phyloP scores from a whole-genome alignment of 495 filamentous ascomycete species.

The Barbatosphaeria neglecta region DNA sequence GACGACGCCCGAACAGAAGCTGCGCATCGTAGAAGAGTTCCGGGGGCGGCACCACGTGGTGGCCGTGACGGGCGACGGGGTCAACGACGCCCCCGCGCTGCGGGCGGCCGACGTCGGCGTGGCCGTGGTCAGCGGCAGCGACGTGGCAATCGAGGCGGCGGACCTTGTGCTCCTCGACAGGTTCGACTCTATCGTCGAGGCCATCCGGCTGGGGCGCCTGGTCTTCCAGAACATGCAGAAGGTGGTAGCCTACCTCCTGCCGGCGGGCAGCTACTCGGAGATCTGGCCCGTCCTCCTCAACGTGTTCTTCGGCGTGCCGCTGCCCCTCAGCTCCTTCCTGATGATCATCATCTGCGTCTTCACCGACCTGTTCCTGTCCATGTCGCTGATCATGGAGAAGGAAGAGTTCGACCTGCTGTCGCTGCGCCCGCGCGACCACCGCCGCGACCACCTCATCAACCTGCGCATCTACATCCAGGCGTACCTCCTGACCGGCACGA shows the following conservation, averaged over 20 bases:
- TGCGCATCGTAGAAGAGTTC: conserved; percentile 60
- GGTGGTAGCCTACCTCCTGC: conserved; percentile 60
- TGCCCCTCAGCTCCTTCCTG: conserved; percentile 53
- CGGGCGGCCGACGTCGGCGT: conserved; percentile 70
- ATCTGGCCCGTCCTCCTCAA: conserved; percentile 65
- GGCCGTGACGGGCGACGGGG: conserved; percentile 58
- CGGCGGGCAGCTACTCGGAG: conserved; percentile 55
- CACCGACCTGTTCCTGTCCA: conserved; percentile 55
- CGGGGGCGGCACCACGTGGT: conserved; percentile 45
- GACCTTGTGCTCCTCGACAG: conserved; percentile 60
- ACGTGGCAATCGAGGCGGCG: conserved; percentile 61
- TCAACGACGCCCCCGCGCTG: conserved; percentile 70
- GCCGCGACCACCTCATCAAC: conserved; percentile 53
- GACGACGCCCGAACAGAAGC: conserved; percentile 66
- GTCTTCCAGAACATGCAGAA: conserved; percentile 64
- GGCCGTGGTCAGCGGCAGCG: conserved; percentile 67
- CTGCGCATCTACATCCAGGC: conserved; percentile 50
- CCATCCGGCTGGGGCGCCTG: conserved; percentile 52
- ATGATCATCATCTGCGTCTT: conserved; percentile 66
- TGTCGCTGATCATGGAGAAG: conserved; percentile 55
- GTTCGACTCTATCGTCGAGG: conserved; percentile 54
- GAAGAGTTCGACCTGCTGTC: conserved; percentile 58
- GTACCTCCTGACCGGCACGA: conserved; percentile 50
- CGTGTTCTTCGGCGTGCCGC: conserved; percentile 58
- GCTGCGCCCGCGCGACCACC: conserved; percentile 46